Evolutionary conservation across 2,329 filamentous ascomycete species (phyloP), one percentile per base, ranked within the genome.

Genomic region (Colletotrichum lini): DNA sequence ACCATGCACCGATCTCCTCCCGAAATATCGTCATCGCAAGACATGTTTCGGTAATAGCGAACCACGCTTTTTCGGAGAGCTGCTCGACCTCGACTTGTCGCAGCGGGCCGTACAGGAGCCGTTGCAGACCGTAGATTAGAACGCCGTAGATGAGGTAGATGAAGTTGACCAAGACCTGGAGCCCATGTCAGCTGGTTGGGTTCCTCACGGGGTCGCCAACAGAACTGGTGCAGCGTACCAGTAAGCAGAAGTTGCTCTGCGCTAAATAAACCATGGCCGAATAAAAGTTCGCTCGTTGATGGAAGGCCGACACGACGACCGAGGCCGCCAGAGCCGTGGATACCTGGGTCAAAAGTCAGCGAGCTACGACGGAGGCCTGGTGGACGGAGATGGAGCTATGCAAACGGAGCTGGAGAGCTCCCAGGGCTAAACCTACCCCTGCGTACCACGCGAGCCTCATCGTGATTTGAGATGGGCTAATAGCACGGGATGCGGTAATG

Each of bases 11-110:
- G 21, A 99, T 91, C 80, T 98, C 95, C 74, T 98, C 96, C 54
- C 96, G 89, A 82, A 99, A 98, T 74, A 98, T 98, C 40, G 96
- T 98, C 96, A 99, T 98, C 40, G 96, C 96, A 74, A 99, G 87
- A 78, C 95, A 94, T 74, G 96, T 99, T 84, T 99, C 96, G 57
- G 96, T 98, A 50, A 98, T 94, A 49, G 96, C 96, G 79, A 98
- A 98, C 97, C 97, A 99, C 60, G 94, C 95, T 82, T 96, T 96
- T 82, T 99, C 96, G 79, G 97, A 98, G 16, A 99, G 89, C 80
- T 98, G 96, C 82, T 99, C 97, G 77, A 96, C 93, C 85, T 99
- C 96, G 84, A 97, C 94, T 35, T 95, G 93, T 75, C 97, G 94
- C 26, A 99, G 89, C 21, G 91, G 92, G 72, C 96, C 96, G 79